Conservation (phyloP, 306 rosid species). For the Dicorynia guianensis region DNA sequence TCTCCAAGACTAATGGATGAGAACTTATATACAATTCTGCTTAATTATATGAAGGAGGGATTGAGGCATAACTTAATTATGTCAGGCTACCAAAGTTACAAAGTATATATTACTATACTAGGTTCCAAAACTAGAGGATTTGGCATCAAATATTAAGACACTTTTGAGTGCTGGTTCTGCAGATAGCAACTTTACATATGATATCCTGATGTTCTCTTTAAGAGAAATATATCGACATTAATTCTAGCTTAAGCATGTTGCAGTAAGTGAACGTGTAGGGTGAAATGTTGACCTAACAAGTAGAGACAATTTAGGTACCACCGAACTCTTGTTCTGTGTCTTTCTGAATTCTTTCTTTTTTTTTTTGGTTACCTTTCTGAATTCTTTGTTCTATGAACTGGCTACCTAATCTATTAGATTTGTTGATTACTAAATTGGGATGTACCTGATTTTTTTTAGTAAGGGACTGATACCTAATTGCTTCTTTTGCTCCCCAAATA, state of each 20-base stretch:
- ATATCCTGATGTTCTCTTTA: background rate
- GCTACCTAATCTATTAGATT: background rate
- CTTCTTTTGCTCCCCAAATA: constrained; percentile 6
- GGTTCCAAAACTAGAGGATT: constrained; percentile 7
- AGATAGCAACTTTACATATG: background rate
- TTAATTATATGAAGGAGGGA: background rate
- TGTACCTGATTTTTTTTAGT: constrained; percentile 7
- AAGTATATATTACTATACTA: constrained; percentile 16
- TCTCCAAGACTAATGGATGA: too few relatives aligned
- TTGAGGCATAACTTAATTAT: background rate
- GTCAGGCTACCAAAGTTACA: background rate
- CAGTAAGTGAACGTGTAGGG: background rate
- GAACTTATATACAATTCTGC: too few relatives aligned
- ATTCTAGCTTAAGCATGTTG: constrained; percentile 4
- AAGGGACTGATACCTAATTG: background rate
- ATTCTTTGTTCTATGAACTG: background rate
- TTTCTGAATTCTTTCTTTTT: constrained; percentile 7
- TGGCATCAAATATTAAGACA: constrained; percentile 2
- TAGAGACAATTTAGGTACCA: background rate
- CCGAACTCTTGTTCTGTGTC: background rate
- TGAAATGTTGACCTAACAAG: constrained; percentile 1
- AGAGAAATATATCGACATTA: background rate
- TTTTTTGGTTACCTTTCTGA: too few relatives aligned
- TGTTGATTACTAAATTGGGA: background rate
- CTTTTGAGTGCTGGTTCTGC: background rate